phyloP scores from a whole-genome alignment of 106 monocot species.

The Cymbidium sinense region DNA sequence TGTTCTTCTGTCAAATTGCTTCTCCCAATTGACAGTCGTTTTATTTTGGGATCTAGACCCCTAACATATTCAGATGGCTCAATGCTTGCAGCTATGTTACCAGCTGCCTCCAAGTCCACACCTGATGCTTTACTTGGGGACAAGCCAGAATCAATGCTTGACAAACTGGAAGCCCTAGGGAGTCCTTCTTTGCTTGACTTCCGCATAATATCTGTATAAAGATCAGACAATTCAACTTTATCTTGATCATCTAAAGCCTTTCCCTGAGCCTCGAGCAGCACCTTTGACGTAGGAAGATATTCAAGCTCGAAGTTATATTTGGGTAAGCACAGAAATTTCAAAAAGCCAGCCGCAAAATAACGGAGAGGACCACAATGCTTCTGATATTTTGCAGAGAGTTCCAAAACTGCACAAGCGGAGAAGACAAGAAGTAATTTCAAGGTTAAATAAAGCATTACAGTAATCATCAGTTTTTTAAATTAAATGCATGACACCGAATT shows the following conservation, averaged over 20 bases:
- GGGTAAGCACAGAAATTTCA: constrained; percentile 86
- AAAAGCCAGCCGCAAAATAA: constrained; percentile 81
- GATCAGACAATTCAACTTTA: constrained; percentile 34
- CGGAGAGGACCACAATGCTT: constrained; percentile 91
- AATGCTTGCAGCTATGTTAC: constrained; percentile 43
- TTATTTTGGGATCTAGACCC: constrained; percentile 71
- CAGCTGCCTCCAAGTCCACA: constrained; percentile 31
- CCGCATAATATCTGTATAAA: constrained; percentile 60
- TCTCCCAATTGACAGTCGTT: constrained; percentile 75
- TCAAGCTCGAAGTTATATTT: constrained; percentile 87
- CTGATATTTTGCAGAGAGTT: constrained; percentile 94
- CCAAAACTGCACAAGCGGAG: constrained; percentile 55
- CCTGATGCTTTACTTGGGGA: constrained; percentile 58
- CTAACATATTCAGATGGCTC: constrained; percentile 89
- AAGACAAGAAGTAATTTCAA: background rate
- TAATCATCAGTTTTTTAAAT: background rate
- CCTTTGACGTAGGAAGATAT: constrained; percentile 60
- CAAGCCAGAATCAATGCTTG: constrained; percentile 87
- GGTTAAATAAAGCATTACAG: background rate
- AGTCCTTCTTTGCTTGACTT: constrained; percentile 60
- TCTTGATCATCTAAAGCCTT: constrained; percentile 32
- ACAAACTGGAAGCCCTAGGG: constrained; percentile 77
- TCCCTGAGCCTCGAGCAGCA: constrained; percentile 22
- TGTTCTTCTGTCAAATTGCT: constrained; percentile 55
- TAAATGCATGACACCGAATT: background rate